Evolutionary conservation across 768 basidiomycete species (phyloP), one percentile per base, ranked within the genome.

Genomic region (Tulasnella sp.): DNA sequence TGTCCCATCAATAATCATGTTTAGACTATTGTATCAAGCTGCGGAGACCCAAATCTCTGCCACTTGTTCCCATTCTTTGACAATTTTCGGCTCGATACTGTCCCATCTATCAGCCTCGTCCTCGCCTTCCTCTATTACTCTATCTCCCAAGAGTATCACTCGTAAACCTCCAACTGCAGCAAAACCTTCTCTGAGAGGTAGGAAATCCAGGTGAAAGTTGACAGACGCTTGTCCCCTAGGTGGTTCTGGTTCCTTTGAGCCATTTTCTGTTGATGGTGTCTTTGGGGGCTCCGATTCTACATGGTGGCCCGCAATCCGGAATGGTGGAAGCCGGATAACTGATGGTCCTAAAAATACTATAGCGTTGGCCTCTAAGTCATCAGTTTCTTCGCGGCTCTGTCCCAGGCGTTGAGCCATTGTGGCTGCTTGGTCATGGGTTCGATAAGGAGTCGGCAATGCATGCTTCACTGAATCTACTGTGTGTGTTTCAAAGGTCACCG

Each of bases 51-150:
- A 83, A 28, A 83, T 63, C 63, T 88, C 86, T 8, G 72, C 76
- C 37, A 88, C 65, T 5, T 80, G 70, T 55, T 79, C 79, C 70
- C 82, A 79, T 64, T 85, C 83, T 59, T 76, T 80, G 60, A 87
- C 62, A 27, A 67, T 71, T 48, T 69, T 69, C n/a, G 68, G 69
- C 50, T 68, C 69, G 47, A 54, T 67, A 25, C 58, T 46, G 53
- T 63, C 59, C 42, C 54, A 27, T n/a, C 60, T 31, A 52, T 37
- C 49, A 5, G 29, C 59, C 5, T 37, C 55, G n/a, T 62, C 61
- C 16, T 52, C 57, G 9, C 60, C 61, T 13, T 63, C 67, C 13
- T 71, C 69, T 19, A 69, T 60, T 50, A 72, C 57, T 45, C 68
- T 66, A 59, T 86, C 82, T 29, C 73, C 73, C 1, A 83, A 56